Conservation (phyloP, 1,284 basidiomycete species). For the Fomitopsis palustris region DNA sequence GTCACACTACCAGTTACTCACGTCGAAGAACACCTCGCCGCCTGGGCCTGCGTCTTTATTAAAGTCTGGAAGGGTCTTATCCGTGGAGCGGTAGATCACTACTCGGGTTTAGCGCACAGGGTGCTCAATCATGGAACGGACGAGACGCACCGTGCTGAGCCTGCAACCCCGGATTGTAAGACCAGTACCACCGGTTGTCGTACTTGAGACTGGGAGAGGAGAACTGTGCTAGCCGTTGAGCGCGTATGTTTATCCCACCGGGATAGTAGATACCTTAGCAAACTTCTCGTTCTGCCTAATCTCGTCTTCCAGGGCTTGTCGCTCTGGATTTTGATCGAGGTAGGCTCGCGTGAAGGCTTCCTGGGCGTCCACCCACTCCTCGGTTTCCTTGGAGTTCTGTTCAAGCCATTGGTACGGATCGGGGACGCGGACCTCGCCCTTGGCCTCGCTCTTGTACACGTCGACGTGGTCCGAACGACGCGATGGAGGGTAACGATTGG, state of each 20-base stretch:
- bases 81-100: slow-evolving; percentile 68
- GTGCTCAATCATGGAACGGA: background rate
- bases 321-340: slow-evolving; percentile 59
- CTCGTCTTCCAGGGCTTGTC: slow-evolving; percentile 52
- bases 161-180: slow-evolving; percentile 69
- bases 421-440: slow-evolving; percentile 55
- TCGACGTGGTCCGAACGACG: slow-evolving; percentile 66
- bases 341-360: slow-evolving; percentile 56
- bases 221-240: slow-evolving; percentile 40
- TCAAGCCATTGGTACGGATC: slow-evolving; percentile 81
- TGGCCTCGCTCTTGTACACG: slow-evolving; percentile 59
- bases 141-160: slow-evolving; percentile 50
- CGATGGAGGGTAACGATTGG: slow-evolving; percentile 56
- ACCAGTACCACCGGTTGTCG: slow-evolving; percentile 77
- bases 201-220: slow-evolving; percentile 55
- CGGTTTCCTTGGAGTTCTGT: slow-evolving; percentile 55
- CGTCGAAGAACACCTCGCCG: slow-evolving; percentile 77
- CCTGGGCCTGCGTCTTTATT: slow-evolving; percentile 37
- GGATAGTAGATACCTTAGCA: slow-evolving; percentile 52
- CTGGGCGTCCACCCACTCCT: slow-evolving; percentile 62
- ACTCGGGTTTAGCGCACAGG: slow-evolving; percentile 2
- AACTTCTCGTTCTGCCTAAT: slow-evolving; percentile 68
- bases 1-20: slow-evolving; percentile 26
- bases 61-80: slow-evolving; percentile 49
- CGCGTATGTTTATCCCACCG: background rate